Evolutionary conservation across 352 stramenopile genomes (phyloP).

Genomic region (Globisporangium sylvaticum): DNA sequence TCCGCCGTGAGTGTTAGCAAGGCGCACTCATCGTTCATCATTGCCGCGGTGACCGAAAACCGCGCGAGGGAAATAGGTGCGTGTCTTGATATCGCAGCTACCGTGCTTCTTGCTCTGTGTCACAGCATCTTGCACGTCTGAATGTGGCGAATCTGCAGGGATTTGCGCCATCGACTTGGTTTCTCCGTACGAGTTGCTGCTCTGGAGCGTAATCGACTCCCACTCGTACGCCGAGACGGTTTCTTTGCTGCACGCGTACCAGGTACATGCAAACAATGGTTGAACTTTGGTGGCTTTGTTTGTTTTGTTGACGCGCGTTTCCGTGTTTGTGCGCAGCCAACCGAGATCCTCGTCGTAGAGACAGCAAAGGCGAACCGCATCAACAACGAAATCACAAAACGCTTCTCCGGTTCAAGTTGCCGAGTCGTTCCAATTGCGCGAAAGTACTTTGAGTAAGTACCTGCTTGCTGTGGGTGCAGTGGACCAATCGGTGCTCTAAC

Average conservation of each 20-base stretch:
- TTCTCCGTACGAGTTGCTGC: conserved; percentile 62
- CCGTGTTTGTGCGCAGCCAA: conserved; percentile 28
- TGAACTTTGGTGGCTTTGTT: background rate
- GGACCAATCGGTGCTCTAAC: background rate
- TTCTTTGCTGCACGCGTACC: conserved; percentile 64
- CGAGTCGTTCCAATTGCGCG: conserved; percentile 63
- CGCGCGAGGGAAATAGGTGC: conserved; percentile 16
- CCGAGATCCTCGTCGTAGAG: conserved; percentile 75
- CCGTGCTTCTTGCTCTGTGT: background rate
- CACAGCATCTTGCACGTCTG: too few species aligned
- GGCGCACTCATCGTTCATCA: conserved; percentile 15
- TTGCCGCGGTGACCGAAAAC: conserved; percentile 17
- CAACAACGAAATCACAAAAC: conserved; percentile 67
- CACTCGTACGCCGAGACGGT: conserved; percentile 70
- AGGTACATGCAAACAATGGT: conserved; percentile 24
- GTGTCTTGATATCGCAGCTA: background rate
- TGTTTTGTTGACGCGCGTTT: background rate
- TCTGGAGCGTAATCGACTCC: conserved; percentile 81
- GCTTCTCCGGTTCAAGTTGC: conserved; percentile 47
- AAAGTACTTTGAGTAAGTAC: conserved; percentile 75
- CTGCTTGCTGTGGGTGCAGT: background rate
- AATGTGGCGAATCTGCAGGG: conserved; percentile 15
- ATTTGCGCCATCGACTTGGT: conserved; percentile 73
- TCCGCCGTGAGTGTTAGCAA: background rate
- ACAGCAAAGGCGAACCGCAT: conserved; percentile 50